Conservation (phyloP, 1,139 yeast genomes). For the Cylindricascospora bacillispora region DNA sequence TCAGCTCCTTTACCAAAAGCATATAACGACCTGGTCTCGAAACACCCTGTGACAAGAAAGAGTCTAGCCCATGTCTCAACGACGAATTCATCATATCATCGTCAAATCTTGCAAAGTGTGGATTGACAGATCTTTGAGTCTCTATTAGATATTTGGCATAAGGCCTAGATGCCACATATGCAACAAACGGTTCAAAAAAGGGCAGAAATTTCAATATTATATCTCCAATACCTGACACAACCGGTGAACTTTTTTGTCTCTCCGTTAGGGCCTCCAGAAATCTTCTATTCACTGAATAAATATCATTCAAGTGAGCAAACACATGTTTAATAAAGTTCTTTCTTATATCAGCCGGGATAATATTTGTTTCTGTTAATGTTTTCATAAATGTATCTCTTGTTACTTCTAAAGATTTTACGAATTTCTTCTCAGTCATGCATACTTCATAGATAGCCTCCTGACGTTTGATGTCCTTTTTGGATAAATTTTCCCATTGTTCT, state of each 20-base stretch:
- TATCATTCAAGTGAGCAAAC: slow-evolving; percentile 80
- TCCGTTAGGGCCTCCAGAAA: slow-evolving; percentile 82
- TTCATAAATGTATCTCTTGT: slow-evolving; percentile 89
- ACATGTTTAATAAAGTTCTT: slow-evolving; percentile 87
- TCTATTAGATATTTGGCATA: slow-evolving; percentile 94
- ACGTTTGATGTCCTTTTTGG: slow-evolving; percentile 78
- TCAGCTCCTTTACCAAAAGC: slow-evolving; percentile 65
- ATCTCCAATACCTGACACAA: slow-evolving; percentile 78
- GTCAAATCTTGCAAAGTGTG: slow-evolving; percentile 80
- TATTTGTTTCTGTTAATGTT: slow-evolving; percentile 74
- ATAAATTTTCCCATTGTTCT: slow-evolving; percentile 63
- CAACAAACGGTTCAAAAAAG: slow-evolving; percentile 80
- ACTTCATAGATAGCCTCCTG: slow-evolving; percentile 94
- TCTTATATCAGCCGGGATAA: slow-evolving; percentile 79
- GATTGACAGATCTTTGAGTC: slow-evolving; percentile 81
- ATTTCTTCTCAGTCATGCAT: slow-evolving; percentile 86
- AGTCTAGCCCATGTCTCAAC: slow-evolving; percentile 79
- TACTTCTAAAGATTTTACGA: slow-evolving; percentile 87
- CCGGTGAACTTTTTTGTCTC: slow-evolving; percentile 80
- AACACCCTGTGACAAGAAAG: slow-evolving; percentile 89
- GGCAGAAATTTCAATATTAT: slow-evolving; percentile 74
- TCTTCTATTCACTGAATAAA: slow-evolving; percentile 68
- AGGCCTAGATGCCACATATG: slow-evolving; percentile 92
- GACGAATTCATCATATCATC: slow-evolving; percentile 82
- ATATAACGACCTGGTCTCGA: slow-evolving; percentile 95